phyloP scores from a whole-genome alignment of 129 eudicot genomes.

The Flaveria brownii region DNA sequence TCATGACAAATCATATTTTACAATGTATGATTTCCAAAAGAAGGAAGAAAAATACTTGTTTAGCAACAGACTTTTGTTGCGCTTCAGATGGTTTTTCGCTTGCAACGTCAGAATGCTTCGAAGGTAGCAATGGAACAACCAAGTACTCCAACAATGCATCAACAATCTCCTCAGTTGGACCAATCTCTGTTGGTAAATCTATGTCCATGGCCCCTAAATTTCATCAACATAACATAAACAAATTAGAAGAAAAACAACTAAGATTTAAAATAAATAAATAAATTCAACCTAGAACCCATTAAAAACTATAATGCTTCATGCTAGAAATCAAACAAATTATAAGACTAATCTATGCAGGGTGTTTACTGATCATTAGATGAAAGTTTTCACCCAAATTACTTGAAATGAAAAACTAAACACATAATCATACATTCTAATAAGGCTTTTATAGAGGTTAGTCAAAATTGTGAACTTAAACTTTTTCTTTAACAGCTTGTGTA shows the following conservation, averaged over 20 bases:
- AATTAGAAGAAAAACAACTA: neutral
- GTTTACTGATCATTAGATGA: neutral
- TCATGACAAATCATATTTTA: neutral
- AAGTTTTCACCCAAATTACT: neutral
- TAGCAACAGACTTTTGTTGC: constrained; percentile 53
- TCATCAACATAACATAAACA: neutral
- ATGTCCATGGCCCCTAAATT: constrained; percentile 34
- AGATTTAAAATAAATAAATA: neutral
- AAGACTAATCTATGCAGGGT: too few species aligned
- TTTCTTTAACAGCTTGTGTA: too few species aligned
- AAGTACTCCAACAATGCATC: constrained; percentile 53
- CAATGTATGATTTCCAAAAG: constrained; percentile 10
- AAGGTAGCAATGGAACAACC: constrained; percentile 66
- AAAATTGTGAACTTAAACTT: constrained; percentile 12
- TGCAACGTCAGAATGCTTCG: constrained; percentile 29
- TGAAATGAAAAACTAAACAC: neutral
- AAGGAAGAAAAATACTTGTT: constrained; percentile 45
- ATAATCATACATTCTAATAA: constrained; percentile 8
- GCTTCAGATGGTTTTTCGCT: constrained; percentile 33
- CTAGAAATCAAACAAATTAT: too few species aligned
- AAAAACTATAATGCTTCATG: neutral
- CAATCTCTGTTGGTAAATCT: constrained; percentile 32
- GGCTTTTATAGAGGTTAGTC: constrained; percentile 15
- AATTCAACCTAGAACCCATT: neutral
- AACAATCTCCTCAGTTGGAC: constrained; percentile 57